Evolutionary conservation across 768 basidiomycete species (phyloP).

Genomic region (Mycena latifolia): DNA sequence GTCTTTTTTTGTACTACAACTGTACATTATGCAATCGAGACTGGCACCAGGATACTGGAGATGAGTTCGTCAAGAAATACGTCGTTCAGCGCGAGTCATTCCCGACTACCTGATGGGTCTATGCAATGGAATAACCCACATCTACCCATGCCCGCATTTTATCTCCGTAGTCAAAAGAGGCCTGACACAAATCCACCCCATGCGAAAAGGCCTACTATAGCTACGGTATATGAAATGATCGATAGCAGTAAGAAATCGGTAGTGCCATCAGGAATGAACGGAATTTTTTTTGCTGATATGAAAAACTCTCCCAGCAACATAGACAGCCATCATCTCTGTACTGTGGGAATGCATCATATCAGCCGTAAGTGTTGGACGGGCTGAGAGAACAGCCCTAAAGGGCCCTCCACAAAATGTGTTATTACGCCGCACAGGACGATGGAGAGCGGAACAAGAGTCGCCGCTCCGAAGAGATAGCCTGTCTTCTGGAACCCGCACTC

Average conservation of each 20-base stretch:
- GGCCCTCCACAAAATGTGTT: conserved; percentile 53
- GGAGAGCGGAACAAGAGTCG: conserved; percentile 58
- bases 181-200: conserved; percentile 61
- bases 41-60: conserved; percentile 16
- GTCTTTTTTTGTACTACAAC: conserved; percentile 19
- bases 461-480: conserved; percentile 56
- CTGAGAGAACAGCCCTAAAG: conserved; percentile 52
- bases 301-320: no score
- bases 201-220: conserved; percentile 53
- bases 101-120: conserved; percentile 22
- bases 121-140: conserved; percentile 55
- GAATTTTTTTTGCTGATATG: no score
- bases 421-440: conserved; percentile 53
- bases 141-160: conserved; percentile 61
- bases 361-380: conserved; percentile 61
- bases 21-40: conserved; percentile 32
- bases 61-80: not conserved
- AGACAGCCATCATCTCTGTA: conserved; percentile 64
- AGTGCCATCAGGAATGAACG: conserved; percentile 44
- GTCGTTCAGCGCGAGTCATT: not conserved
- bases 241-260: conserved; percentile 58
- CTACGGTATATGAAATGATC: conserved; percentile 50
- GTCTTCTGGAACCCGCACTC: conserved; percentile 65
- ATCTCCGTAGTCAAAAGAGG: conserved; percentile 50
- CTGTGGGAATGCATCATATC: conserved; percentile 63